Base-by-base conservation (phyloP, 1,139 yeast genomes). In the Scheffersomyces illinoinensis region DNA sequence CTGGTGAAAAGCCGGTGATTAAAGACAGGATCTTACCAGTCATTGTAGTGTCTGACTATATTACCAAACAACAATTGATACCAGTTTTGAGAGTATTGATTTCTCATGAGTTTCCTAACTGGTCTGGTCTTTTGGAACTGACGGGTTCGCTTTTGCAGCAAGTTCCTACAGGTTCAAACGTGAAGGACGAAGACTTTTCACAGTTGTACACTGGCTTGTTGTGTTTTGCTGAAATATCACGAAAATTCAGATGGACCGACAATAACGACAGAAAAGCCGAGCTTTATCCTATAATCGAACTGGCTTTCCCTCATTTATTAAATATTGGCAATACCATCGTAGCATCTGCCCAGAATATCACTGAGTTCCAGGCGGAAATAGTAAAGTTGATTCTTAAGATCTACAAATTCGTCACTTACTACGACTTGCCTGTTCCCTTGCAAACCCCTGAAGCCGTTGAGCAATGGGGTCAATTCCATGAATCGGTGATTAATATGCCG, bases 391-490 rank as follows among this genome's bases (percentile, higher is more conserved):
- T 93, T 53, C 75, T 93, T 59, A 95, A 95, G 71, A 81, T 85
- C 57, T 93, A 89, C 78, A 93, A 93, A 73, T 91, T 90, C 73
- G 91, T 88, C 53, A 90, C 96, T 1, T 90, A 87, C 71, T 85
- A 84, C 65, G 97, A 91, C 66, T 77, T 95, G 54, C 98, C 98
- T 1, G 76, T 71, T 6, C 83, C 85, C 2, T 77, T 93, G 59
- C 97, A 90, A 71, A 72, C 83, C 2, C 76, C 80, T 53, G 89
- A 86, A 18, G 72, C 82, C 6, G 77, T 93, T 56, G 77, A 84
- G 14, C 81, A 83, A 23, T 93, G 98, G 97, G 90, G 91, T 1
- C 85, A 86, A 59, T 83, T 95, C 64, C 95, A 93, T 67, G 88
- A 92, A 52, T 79, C 83, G 20, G 84, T 91, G 5, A 84, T 91